Percentiles rank a stretch among this genome's conserved stretches.
Evolutionary conservation across 306 rosid species (phyloP).

Genomic region (Chamaecrista fasciculata): DNA sequence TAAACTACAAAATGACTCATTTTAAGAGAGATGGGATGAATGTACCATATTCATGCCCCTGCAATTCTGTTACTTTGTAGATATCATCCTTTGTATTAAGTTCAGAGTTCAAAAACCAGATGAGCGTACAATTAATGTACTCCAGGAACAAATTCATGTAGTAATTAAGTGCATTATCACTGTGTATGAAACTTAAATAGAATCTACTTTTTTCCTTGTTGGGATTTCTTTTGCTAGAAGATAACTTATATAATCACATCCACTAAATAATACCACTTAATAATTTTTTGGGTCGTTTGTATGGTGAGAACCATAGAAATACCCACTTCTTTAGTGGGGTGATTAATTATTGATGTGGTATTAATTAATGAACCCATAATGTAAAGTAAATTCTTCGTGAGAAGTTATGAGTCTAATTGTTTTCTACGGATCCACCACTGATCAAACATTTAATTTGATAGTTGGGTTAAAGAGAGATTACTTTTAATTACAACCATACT

Average conservation of each 20-base stretch:
- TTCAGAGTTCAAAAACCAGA: conserved; percentile 17
- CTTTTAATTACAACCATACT: no score
- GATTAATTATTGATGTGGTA: neutral
- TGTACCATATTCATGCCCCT: no score
- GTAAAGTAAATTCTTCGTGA: no score
- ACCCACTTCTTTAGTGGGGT: conserved; percentile 27
- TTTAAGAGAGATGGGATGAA: no score
- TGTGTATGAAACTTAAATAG: conserved; percentile 12
- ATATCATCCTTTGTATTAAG: neutral
- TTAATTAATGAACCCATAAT: neutral
- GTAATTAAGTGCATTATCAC: no score
- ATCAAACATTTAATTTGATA: no score
- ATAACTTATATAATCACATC: conserved; percentile 6
- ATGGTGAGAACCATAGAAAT: conserved; percentile 15
- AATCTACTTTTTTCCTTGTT: neutral
- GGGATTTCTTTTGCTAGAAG: conserved; percentile 3
- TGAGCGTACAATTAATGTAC: conserved; percentile 28
- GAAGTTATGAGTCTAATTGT: neutral
- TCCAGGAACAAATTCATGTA: neutral
- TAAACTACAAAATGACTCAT: no score
- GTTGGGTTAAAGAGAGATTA: no score
- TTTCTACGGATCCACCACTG: conserved; percentile 16
- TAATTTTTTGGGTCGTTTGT: no score
- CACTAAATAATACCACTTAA: no score
- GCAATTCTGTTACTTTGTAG: no score